Base-by-base conservation (phyloP, 345 rosid genomes). In the Hirschfeldia incana region DNA sequence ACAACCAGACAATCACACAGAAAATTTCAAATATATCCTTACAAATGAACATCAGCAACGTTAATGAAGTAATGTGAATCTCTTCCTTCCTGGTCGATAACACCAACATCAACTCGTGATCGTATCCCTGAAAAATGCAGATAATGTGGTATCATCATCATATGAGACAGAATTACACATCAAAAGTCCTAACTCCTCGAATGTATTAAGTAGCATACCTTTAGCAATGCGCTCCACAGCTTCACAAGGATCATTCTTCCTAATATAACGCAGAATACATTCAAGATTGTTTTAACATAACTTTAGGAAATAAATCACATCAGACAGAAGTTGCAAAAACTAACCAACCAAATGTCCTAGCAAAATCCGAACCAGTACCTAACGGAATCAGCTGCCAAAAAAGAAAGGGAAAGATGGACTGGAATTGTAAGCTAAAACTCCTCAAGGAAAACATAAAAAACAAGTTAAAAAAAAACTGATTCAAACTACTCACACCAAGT, bases 1-100 rank as follows among this genome's bases (percentile, higher is more conserved):
- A 42, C 34, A 64, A 64, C 65, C 36, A 39, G 64, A 64, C 17
- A 55, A 65, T 72, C 51, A 33, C 67, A 62, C 1, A 9, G 26
- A 4, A 75, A 80, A 30, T 64, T 55, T 63, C 16, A 46, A 62
- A 73, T 72, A 78, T 78, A 78, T 79, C 28, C 91, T 86, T 91
- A 95, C 99, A 95, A 82, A 86, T 95, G 99, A 85, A 90, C 77
- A 84, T 95, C 98, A n/a, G 97, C 99, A 58, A 90, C 98, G 66
- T 95, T 95, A 58, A 95, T 77, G 78, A 91, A 95, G 85, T 93
- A 91, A 79, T 93, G 98, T 34, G 79, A 73, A 74, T 83, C 92
- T 72, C 58, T 87, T 68, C 82, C 85, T 76, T 82, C 89, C 69
- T 89, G 80, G 53, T 21, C 70, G 70, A 95, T 88, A 61, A 91